These are phyloP conservation scores for Marsdenia floribunda DNA, from an alignment of 257 asterid species.

Conservation along the genomic window DNA sequence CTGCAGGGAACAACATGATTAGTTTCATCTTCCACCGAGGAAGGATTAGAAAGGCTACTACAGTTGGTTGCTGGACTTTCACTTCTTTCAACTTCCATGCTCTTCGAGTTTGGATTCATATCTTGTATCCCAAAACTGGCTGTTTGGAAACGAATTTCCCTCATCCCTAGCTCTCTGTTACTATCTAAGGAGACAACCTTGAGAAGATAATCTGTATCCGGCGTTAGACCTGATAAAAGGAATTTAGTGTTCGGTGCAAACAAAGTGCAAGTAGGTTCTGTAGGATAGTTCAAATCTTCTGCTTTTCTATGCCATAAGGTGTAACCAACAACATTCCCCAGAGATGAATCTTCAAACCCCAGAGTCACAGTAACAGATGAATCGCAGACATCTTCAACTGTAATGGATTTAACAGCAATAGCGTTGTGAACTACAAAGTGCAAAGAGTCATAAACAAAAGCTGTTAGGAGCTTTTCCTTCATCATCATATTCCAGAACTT, in stretches of 20 bases:
- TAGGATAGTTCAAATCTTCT: conserved; percentile 46
- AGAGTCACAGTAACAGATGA: conserved; percentile 29
- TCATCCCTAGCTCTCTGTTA: conserved; percentile 38
- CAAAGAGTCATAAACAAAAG: background rate
- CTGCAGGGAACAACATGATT: conserved; percentile 44
- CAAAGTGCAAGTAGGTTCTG: conserved; percentile 57
- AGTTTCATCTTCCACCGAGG: conserved; percentile 82
- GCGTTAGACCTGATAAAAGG: conserved; percentile 48
- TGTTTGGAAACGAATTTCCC: conserved; percentile 46
- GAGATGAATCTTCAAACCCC: conserved; percentile 25
- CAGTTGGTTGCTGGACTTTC: conserved; percentile 61
- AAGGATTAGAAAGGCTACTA: conserved; percentile 87
- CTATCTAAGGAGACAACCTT: conserved; percentile 46
- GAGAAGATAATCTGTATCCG: conserved; percentile 53
- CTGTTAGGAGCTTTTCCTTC: background rate
- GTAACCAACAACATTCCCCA: conserved; percentile 25
- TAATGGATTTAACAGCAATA: conserved; percentile 39
- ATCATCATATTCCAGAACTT: background rate
- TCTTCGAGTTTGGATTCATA: conserved; percentile 30
- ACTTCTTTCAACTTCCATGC: conserved; percentile 44
- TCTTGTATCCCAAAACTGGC: conserved; percentile 27
- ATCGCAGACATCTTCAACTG: conserved; percentile 45
- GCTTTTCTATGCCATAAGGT: conserved; percentile 71
- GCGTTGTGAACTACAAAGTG: conserved; percentile 36
- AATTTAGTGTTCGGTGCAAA: conserved; percentile 45